phyloP scores from a whole-genome alignment of 805 yeast genomes.

The Metschnikowia corniflorae region DNA sequence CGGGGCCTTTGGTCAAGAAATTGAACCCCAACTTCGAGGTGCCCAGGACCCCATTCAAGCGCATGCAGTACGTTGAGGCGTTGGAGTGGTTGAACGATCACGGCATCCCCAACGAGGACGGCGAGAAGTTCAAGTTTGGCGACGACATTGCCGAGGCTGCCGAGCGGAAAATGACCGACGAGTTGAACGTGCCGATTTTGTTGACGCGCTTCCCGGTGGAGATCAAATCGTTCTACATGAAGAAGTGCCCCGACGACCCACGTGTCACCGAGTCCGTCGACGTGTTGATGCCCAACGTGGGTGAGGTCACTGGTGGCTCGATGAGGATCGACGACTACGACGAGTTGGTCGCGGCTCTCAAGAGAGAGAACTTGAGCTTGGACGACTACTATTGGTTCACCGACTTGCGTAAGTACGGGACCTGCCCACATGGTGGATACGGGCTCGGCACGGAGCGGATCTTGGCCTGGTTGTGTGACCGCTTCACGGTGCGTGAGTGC shows the following conservation, averaged over 20 bases:
- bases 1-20: conserved; percentile 85
- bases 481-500: conserved; percentile 98
- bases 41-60: conserved; percentile 82
- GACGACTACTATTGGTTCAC: conserved; percentile 92
- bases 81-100: conserved; percentile 95
- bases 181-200: conserved; percentile 87
- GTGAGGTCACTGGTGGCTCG: conserved; percentile 98
- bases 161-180: conserved; percentile 97
- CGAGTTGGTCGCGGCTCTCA: conserved; percentile 85
- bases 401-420: conserved; percentile 95
- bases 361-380: conserved; percentile 84
- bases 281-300: conserved; percentile 98
- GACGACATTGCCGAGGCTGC: conserved; percentile 99
- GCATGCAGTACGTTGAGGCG: conserved; percentile 90
- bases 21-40: conserved; percentile 88
- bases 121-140: conserved; percentile 88
- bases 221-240: conserved; percentile 98
- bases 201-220: conserved; percentile 94
- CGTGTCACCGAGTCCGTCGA: conserved; percentile 98
- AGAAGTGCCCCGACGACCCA: conserved; percentile 82
- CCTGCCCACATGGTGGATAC: conserved; percentile 98
- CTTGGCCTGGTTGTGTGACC: conserved; percentile 95
- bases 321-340: conserved; percentile 88
- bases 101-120: conserved; percentile 92
- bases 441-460: conserved; percentile 98